Evolutionary conservation across 371 early-diverging fungal species (phyloP), one percentile per base, ranked within the genome.

Genomic region (Mortierella sp.): DNA sequence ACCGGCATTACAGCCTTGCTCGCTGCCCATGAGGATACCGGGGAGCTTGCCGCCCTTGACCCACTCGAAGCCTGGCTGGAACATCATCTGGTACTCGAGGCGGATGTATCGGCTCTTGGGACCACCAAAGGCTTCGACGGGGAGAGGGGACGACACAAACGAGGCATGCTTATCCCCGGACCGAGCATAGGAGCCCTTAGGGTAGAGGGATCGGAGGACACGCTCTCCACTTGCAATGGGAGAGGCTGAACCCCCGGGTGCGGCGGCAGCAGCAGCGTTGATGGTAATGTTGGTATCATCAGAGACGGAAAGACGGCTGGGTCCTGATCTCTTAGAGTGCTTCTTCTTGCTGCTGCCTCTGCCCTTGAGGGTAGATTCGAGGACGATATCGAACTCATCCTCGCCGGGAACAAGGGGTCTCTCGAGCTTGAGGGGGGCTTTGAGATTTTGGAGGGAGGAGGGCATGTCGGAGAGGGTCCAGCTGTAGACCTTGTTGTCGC

Each of bases 1-100:
- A 19, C 86, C 87, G 16, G 86, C 87, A 65, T 89, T 80, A 55
- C 85, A 58, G 66, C 76, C 76, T 71, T 53, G 26, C 74, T 79
- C 77, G 45, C 66, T 70, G 72, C 91, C 91, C 41, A 88, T 86
- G 73, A 85, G 88, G 22, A 89, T 70, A 39, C 91, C 91, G 24
- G 91, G 91, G 26, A 91, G 71, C 66, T 91, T 91, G 4, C 91
- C 91, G 11, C 80, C 80, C 47, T 69, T 64, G 50, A 80, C 80
- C 80, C 80, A 80, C 1, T 80, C 34, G 64, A 80, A 80, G 0
- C 76, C 76, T 6, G 80, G 80, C 53, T 80, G 39, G 61, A 80
- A 80, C 40, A 58, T 29, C 66, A 80, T 63, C n/a, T 80, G 80
- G 58, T 80, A 80, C 31, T 80, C 80, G 55, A 79, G 66, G 1